These are phyloP conservation scores for Luvunga scandens DNA, from an alignment of 345 rosid genomes.

Conservation along the genomic window DNA sequence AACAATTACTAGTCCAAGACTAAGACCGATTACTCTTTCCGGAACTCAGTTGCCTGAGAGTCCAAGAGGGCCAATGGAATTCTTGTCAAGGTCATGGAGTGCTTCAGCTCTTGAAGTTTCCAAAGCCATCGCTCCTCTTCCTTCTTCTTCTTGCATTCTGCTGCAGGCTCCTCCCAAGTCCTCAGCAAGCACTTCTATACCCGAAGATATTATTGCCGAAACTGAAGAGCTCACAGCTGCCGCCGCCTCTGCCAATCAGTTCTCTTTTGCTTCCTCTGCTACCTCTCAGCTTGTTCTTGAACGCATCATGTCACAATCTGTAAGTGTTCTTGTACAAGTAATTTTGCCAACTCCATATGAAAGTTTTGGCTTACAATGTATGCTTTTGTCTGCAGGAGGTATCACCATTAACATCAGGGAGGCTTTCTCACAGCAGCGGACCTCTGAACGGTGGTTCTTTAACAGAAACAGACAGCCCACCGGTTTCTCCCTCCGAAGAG, in stretches of 20 bases:
- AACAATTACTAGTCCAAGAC: conserved; percentile 13
- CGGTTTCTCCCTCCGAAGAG: conserved; percentile 82
- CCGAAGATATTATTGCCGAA: conserved; percentile 49
- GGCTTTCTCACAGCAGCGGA: conserved; percentile 94
- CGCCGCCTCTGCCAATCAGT: conserved; percentile 32
- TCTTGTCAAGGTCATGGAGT: conserved; percentile 88
- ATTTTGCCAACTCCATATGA: background rate
- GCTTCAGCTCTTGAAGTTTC: conserved; percentile 79
- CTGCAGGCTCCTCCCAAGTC: conserved; percentile 24
- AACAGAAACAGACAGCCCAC: conserved; percentile 72
- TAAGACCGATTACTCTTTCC: conserved; percentile 23
- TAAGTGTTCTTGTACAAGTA: conserved; percentile 15
- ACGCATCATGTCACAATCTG: conserved; percentile 95
- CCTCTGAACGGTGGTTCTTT: conserved; percentile 63
- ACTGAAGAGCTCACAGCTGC: conserved; percentile 25
- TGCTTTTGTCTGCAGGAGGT: conserved; percentile 55
- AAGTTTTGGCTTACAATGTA: background rate
- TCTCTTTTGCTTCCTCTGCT: conserved; percentile 67
- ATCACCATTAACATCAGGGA: conserved; percentile 89
- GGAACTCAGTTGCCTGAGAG: conserved; percentile 62
- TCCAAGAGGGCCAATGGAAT: conserved; percentile 92
- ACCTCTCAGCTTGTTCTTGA: conserved; percentile 93
- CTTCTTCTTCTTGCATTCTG: conserved; percentile 19
- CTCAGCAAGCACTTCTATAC: conserved; percentile 43
- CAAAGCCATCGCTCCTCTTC: conserved; percentile 47